These are phyloP conservation scores for Trametes hirsuta DNA, from an alignment of 1,284 basidiomycete genomes.

Conservation along the genomic window DNA sequence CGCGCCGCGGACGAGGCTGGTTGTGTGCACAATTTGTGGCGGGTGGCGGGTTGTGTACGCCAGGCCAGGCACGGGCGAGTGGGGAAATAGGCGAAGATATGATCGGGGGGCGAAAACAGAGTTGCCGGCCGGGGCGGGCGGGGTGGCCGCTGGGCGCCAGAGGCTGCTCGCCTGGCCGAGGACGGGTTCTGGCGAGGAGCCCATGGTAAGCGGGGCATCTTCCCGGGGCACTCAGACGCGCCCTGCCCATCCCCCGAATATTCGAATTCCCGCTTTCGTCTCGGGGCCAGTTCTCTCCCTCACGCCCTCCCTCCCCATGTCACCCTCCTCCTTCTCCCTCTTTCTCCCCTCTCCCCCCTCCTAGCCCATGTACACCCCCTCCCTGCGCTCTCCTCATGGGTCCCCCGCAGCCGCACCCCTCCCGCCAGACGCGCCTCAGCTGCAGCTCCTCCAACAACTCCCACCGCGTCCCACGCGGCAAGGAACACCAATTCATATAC, in stretches of 20 bases:
- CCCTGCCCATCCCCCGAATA: background rate
- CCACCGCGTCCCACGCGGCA: constrained; percentile 53
- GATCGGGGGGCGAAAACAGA: constrained; percentile 2
- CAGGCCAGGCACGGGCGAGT: constrained; percentile 2
- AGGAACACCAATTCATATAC: constrained; percentile 58
- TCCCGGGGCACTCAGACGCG: too few species aligned
- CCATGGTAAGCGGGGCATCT: too few species aligned
- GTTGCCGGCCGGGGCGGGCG: constrained; percentile 3
- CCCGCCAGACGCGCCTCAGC: constrained; percentile 25
- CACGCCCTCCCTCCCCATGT: background rate
- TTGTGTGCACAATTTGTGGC: background rate
- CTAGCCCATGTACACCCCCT: constrained; percentile 9
- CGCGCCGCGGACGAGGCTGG: background rate
- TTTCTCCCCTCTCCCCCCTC: constrained; percentile 4
- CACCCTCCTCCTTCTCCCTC: constrained; percentile 17
- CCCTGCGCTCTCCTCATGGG: constrained; percentile 12
- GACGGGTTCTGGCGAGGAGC: too few species aligned
- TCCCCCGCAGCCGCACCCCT: constrained; percentile 15
- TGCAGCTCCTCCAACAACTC: constrained; percentile 24
- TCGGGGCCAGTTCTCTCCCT: constrained; percentile 1
- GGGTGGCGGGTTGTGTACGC: background rate
- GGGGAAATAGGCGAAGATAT: constrained; percentile 8
- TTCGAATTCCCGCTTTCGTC: constrained; percentile 13
- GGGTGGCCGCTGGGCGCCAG: background rate
- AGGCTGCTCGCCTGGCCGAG: too few species aligned